Conservation (phyloP, 805 yeast species). For the Yarrowia sp. region DNA sequence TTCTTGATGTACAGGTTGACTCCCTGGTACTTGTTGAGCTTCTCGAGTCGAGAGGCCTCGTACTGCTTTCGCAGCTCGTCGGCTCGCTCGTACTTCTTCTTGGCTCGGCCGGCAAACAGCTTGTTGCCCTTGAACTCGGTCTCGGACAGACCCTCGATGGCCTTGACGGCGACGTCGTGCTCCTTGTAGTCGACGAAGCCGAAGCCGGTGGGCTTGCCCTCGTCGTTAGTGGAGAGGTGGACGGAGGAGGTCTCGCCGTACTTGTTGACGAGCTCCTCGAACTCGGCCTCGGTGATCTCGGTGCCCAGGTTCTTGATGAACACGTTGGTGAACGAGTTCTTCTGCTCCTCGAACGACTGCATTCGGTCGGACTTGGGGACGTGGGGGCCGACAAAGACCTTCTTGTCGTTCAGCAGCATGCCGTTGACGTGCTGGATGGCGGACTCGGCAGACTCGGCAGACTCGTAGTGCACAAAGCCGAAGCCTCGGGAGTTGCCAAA, state of each 20-base stretch:
- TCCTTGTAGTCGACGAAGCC: slow-evolving; percentile 89
- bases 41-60: slow-evolving; percentile 89
- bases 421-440: slow-evolving; percentile 98
- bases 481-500: slow-evolving; percentile 90
- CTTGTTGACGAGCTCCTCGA: slow-evolving; percentile 66
- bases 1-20: slow-evolving; percentile 95
- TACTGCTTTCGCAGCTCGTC: slow-evolving; percentile 94
- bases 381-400: slow-evolving; percentile 94
- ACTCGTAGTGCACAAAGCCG: slow-evolving; percentile 96
- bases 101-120: slow-evolving; percentile 97
- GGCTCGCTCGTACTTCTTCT: slow-evolving; percentile 96
- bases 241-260: slow-evolving; percentile 83
- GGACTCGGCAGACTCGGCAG: slow-evolving; percentile 85
- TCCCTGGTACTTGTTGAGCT: slow-evolving; percentile 92
- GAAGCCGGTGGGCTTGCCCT: slow-evolving; percentile 90
- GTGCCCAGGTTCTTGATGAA: slow-evolving; percentile 85
- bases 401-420: slow-evolving; percentile 94
- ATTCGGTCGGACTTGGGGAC: slow-evolving; percentile 90
- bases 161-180: slow-evolving; percentile 85
- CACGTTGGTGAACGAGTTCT: slow-evolving; percentile 92
- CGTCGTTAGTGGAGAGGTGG: slow-evolving; percentile 72
- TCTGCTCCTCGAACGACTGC: slow-evolving; percentile 83
- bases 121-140: slow-evolving; percentile 79
- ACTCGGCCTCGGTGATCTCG: slow-evolving; percentile 55
- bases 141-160: slow-evolving; percentile 90